A percentile compares a stretch with the other conserved stretches of the same genome.
Conservation (phyloP, 2,329 filamentous ascomycete species). For the Diplodia sapinea region DNA sequence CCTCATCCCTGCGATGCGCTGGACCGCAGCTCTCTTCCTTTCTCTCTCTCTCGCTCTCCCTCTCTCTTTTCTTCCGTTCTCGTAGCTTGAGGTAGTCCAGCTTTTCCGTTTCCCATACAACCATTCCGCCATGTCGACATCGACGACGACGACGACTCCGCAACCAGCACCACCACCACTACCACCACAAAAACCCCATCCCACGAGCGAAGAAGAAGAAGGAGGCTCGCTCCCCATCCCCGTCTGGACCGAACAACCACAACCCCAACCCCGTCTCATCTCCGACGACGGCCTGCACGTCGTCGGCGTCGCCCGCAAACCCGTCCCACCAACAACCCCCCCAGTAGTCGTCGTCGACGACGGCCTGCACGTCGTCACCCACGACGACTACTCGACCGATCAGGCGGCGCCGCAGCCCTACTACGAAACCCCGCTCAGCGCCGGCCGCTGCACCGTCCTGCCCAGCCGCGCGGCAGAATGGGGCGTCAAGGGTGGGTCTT, state of each 20-base stretch:
- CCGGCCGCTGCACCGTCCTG: background rate
- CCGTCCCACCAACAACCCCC: background rate
- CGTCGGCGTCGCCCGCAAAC: background rate
- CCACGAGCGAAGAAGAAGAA: background rate
- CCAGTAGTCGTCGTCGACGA: background rate
- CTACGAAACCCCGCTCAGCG: too few relatives aligned
- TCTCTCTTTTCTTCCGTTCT: background rate
- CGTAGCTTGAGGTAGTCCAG: background rate
- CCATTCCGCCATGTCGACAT: background rate
- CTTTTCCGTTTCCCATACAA: background rate
- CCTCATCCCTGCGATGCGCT: background rate
- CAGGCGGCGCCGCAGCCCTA: constrained; percentile 2
- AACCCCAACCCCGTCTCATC: background rate
- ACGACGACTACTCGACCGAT: background rate
- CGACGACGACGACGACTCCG: background rate
- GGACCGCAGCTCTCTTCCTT: background rate
- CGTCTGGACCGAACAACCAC: constrained; percentile 3
- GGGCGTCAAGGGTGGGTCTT: background rate
- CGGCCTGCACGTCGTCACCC: constrained; percentile 2
- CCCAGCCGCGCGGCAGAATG: constrained; percentile 9
- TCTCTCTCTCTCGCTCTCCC: too few relatives aligned
- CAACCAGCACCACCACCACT: background rate
- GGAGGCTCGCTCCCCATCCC: constrained; percentile 11
- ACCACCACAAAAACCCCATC: too few relatives aligned
- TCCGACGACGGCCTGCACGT: constrained; percentile 19